These are phyloP conservation scores for Parastagonospora nodorum DNA, from an alignment of 2,329 filamentous ascomycete genomes.

Conservation along the genomic window DNA sequence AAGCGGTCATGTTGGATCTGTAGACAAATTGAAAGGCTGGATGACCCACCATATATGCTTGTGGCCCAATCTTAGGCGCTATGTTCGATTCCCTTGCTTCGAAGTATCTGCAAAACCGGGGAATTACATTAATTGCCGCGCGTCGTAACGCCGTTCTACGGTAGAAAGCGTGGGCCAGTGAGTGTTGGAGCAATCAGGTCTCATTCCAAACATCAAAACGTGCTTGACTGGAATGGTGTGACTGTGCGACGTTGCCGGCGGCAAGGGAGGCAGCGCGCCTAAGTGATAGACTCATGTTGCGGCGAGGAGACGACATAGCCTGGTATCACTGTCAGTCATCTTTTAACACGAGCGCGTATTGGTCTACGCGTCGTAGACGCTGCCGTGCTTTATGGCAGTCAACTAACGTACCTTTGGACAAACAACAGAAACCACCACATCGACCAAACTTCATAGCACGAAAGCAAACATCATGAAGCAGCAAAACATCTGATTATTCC, in stretches of 20 bases:
- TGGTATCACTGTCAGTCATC: too few relatives aligned
- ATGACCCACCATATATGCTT: not conserved
- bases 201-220: not conserved
- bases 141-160: too few relatives aligned
- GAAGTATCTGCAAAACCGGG: too few relatives aligned
- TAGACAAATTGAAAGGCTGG: not conserved
- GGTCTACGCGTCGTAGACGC: too few relatives aligned
- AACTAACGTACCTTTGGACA: not conserved
- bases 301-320: not conserved
- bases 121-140: too few relatives aligned
- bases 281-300: not conserved
- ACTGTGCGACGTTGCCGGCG: not conserved
- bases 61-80: not conserved
- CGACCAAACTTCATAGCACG: not conserved
- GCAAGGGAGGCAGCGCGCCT: not conserved
- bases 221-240: not conserved
- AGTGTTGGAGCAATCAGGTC: not conserved
- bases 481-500: constrained; percentile 4
- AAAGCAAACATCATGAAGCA: not conserved
- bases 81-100: too few relatives aligned
- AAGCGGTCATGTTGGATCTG: not conserved
- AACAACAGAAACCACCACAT: not conserved
- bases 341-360: too few relatives aligned
- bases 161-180: not conserved
- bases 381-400: not conserved